Base-by-base conservation (phyloP, 179 eudicot species). In the Pouteria campechiana region DNA sequence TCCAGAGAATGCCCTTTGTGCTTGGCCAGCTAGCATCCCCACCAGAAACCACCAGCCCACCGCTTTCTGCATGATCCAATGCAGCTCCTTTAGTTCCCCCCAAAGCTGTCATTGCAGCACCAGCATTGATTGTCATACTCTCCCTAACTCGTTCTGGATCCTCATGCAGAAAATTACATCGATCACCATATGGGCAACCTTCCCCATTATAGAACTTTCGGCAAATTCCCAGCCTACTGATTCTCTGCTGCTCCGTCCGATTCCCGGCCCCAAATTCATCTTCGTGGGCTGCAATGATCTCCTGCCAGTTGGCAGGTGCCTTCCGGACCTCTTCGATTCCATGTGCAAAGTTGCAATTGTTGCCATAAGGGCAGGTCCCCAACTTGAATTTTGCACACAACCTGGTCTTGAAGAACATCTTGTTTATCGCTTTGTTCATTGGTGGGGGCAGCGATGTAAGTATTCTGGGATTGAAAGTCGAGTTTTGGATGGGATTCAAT, bases 291-390 rank as follows among this genome's bases (percentile, higher is more conserved):
- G 68, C 45, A 1, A 81, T 75, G 17, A 78, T 60, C 23, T 86
- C 95, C 48, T 90, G 90, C 98, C 95, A 90, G 38, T 86, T 86
- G 0, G 87, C 93, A 12, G 90, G 93, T 0, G 95, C 95, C 31
- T 86, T 72, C 12, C 94, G 56, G 38, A 82, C 32, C 17, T 90
- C 98, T 2, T 76, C 81, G 13, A 37, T 45, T 4, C 98, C 98
- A 42, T 90, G 95, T 17, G 98, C 98, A 60, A 81, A 90, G 37
- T 75, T 74, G 50, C 98, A 90, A 47, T 55, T 55, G 30, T 78
- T 87, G 5, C 95, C 98, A 31, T 81, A 81, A 15, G 67, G 44
- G 35, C 95, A 86, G 31, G 46, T 76, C 6, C 94, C 95, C 50
- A 70, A 67, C 44, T 59, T 46, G 60, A 86, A 90, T 37, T 73